Evolutionary conservation across 768 basidiomycete species (phyloP).

Genomic region (Macrolepiota albuminosa): DNA sequence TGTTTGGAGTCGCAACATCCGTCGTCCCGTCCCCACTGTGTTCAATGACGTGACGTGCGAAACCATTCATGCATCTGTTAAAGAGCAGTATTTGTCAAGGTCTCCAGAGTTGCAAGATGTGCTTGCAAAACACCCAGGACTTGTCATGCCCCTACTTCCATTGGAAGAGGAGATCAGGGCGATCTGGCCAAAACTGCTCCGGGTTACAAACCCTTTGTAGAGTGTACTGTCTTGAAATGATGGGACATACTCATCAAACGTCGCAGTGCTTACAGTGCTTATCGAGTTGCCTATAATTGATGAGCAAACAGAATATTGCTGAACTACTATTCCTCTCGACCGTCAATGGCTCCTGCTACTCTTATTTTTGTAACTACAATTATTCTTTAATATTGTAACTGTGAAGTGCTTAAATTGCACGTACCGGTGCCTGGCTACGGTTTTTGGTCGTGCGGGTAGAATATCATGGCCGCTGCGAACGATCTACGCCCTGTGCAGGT

Average conservation of each 20-base stretch:
- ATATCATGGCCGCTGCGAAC: slow-evolving; percentile 87
- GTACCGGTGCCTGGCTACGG: not conserved
- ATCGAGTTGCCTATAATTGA: not conserved
- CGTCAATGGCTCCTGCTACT: not conserved
- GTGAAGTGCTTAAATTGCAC: not conserved
- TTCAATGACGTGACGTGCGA: slow-evolving; percentile 49
- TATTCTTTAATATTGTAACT: not conserved
- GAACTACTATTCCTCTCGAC: no score
- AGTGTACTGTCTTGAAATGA: not conserved
- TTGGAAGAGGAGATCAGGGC: slow-evolving; percentile 48
- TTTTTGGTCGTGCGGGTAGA: slow-evolving; percentile 31
- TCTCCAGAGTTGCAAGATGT: slow-evolving; percentile 26
- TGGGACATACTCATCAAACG: not conserved
- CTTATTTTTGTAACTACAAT: not conserved
- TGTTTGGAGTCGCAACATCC: slow-evolving; percentile 34
- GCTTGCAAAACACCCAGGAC: slow-evolving; percentile 36
- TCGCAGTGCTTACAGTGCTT: not conserved
- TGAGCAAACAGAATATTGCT: not conserved
- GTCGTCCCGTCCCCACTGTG: slow-evolving; percentile 43
- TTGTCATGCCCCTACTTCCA: slow-evolving; percentile 40
- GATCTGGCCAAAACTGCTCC: slow-evolving; percentile 37
- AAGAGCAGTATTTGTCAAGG: slow-evolving; percentile 35
- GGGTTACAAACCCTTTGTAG: slow-evolving; percentile 13
- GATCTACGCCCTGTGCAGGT: slow-evolving; percentile 88
- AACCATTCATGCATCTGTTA: slow-evolving; percentile 56